Percentiles rank a stretch among this genome's conserved stretches.
Evolutionary conservation across 2,329 filamentous ascomycete species (phyloP).

Genomic region (Botrytis fragariae): DNA sequence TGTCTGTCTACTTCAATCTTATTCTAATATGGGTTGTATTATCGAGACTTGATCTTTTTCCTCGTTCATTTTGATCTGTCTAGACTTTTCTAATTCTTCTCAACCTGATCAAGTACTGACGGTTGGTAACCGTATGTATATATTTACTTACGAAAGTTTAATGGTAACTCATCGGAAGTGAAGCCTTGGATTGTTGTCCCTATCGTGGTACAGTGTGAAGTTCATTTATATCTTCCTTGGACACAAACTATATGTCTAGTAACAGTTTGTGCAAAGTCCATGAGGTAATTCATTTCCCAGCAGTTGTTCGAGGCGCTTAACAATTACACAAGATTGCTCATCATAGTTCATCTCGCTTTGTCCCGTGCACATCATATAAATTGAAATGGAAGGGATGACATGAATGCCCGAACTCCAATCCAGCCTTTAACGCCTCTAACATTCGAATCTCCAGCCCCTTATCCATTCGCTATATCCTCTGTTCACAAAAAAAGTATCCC

Average conservation of each 20-base stretch:
- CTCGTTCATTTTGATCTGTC: neutral
- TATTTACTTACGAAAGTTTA: neutral
- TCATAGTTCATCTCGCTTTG: neutral
- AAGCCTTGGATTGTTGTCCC: neutral
- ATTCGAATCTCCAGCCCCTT: neutral
- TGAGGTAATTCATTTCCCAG: neutral
- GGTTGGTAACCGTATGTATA: neutral
- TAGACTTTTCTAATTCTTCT: neutral
- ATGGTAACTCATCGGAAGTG: neutral
- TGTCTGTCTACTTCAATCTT: fast-evolving
- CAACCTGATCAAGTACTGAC: neutral
- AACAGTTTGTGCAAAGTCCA: neutral
- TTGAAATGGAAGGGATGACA: neutral
- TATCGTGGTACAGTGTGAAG: neutral
- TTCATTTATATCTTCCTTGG: neutral
- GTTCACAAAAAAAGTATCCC: neutral
- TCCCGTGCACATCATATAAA: neutral
- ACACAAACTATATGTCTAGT: fast-evolving
- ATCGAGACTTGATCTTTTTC: too few relatives aligned
- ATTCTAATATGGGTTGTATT: neutral
- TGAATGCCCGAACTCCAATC: neutral
- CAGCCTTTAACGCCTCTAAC: neutral
- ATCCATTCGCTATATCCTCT: neutral
- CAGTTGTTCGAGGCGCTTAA: neutral
- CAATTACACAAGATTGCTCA: neutral